Percentiles rank a stretch among this genome's conserved stretches.
Conservation (phyloP, 192 early-diverging fungal species). For the Coemansia biformis region DNA sequence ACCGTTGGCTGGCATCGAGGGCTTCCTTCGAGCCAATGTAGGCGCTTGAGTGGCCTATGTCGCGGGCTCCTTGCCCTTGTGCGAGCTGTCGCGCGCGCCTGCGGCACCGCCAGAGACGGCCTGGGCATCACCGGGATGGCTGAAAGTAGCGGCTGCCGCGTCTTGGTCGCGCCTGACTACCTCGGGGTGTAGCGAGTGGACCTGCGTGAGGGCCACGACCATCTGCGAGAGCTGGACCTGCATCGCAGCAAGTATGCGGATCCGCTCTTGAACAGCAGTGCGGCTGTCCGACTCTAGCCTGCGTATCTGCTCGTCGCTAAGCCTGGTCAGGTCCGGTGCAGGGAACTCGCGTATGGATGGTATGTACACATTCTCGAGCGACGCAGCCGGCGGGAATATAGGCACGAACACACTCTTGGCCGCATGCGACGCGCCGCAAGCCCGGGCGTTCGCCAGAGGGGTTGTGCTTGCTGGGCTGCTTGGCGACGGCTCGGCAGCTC, state of each 20-base stretch:
- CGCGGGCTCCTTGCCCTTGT: conserved; percentile 21
- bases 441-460: too few relatives aligned
- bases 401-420: conserved; percentile 14
- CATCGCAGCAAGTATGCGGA: conserved; percentile 58
- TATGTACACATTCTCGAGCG: conserved; percentile 12
- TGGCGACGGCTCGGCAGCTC: too few relatives aligned
- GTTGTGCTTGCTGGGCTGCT: not conserved
- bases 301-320: conserved; percentile 57
- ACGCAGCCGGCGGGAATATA: conserved; percentile 14
- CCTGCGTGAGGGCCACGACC: conserved; percentile 38
- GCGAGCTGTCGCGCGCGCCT: not conserved
- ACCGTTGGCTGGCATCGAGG: too few relatives aligned
- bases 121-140: too few relatives aligned
- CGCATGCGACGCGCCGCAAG: not conserved
- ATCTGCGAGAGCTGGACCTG: conserved; percentile 57
- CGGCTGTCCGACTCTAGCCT: conserved; percentile 54
- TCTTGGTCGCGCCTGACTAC: not conserved
- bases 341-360: conserved; percentile 35
- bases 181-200: conserved; percentile 18
- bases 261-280: conserved; percentile 58
- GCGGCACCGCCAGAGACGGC: too few relatives aligned
- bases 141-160: too few relatives aligned
- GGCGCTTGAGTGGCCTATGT: too few relatives aligned
- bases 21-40: too few relatives aligned
- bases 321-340: conserved; percentile 39